These are phyloP conservation scores for Sporisorium scitamineum DNA, from an alignment of 1,284 basidiomycete genomes.

Conservation along the genomic window DNA sequence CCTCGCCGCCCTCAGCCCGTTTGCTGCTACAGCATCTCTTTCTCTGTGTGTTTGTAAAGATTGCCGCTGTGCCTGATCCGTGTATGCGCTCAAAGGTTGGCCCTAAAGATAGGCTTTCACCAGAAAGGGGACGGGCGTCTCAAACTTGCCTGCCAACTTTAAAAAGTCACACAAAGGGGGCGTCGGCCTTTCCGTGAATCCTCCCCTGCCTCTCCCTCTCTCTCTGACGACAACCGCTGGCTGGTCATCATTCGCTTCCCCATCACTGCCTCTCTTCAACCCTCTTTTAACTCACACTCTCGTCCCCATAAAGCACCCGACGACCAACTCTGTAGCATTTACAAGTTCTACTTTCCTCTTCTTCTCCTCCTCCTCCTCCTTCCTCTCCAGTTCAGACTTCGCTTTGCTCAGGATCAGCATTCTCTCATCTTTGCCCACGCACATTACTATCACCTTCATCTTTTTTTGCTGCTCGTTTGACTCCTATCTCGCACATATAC, in stretches of 20 bases:
- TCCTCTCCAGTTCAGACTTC: constrained; percentile 1
- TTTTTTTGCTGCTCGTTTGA: constrained; percentile 4
- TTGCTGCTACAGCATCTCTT: background rate
- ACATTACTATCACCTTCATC: constrained; percentile 12
- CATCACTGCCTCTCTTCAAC: background rate
- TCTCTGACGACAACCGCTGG: constrained; percentile 17
- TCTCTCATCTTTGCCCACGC: background rate
- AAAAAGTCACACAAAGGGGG: constrained; percentile 24
- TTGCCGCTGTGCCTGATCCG: constrained; percentile 18
- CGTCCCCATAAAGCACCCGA: background rate
- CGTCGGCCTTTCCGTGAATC: constrained; percentile 2
- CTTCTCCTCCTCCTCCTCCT: constrained; percentile 5
- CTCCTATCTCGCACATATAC: constrained; percentile 32
- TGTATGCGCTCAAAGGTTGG: constrained; percentile 11
- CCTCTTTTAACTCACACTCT: background rate
- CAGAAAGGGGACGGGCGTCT: background rate
- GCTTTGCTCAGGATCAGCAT: background rate
- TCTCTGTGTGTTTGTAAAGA: background rate
- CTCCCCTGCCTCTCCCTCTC: background rate
- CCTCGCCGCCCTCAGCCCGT: constrained; percentile 11
- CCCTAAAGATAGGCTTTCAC: background rate
- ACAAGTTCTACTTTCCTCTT: constrained; percentile 1
- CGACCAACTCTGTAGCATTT: constrained; percentile 21
- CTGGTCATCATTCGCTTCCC: constrained; percentile 14
- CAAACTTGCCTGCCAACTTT: constrained; percentile 18